Evolutionary conservation across 2,329 filamentous ascomycete genomes (phyloP).

Genomic region (Sclerotinia trifoliorum): DNA sequence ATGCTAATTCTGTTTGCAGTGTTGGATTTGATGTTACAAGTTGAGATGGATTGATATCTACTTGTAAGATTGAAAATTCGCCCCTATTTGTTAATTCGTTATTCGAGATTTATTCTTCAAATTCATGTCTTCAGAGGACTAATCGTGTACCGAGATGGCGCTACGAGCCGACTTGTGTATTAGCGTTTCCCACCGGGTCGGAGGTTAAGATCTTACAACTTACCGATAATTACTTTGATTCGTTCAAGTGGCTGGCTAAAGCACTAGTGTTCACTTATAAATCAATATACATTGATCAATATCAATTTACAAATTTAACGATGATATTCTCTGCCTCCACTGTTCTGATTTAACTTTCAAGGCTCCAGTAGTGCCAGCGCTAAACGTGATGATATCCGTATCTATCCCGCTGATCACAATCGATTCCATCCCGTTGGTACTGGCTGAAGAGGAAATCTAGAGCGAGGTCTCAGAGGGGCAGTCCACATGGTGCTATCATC

Average conservation of each 20-base stretch:
- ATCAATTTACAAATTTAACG: background rate
- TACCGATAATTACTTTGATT: background rate
- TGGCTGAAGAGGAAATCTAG: background rate
- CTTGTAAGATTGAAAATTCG: background rate
- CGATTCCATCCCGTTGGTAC: background rate
- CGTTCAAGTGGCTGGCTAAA: background rate
- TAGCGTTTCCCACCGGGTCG: background rate
- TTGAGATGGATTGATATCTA: background rate
- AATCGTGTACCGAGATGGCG: background rate
- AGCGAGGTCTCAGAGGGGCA: background rate
- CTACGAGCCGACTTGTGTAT: too few species aligned
- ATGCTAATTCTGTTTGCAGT: background rate
- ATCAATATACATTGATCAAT: background rate
- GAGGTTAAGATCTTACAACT: too few species aligned
- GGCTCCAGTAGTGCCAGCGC: background rate
- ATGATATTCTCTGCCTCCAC: background rate
- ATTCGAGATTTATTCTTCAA: background rate
- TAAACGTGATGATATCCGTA: background rate
- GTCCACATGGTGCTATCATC: background rate
- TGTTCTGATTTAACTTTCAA: background rate
- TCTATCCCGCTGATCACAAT: background rate
- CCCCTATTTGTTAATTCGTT: background rate
- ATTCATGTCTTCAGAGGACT: background rate
- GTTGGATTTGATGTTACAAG: background rate
- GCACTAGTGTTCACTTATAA: background rate